These are phyloP conservation scores for Lachancea mirantina DNA, from an alignment of 805 yeast genomes.

Conservation along the genomic window DNA sequence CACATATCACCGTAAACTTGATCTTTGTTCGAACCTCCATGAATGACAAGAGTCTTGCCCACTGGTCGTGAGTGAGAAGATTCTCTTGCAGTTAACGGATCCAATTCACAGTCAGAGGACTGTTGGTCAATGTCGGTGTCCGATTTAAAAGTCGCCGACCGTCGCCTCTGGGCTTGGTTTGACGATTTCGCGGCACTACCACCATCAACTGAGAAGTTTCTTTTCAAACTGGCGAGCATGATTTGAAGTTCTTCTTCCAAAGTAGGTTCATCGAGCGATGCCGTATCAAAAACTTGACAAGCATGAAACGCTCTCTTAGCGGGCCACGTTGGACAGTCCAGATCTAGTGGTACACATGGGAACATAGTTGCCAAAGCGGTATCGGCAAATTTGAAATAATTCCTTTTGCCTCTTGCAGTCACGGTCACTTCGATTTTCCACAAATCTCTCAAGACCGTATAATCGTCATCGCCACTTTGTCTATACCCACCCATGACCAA, in stretches of 20 bases:
- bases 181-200: slow-evolving; percentile 1
- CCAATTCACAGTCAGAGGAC: slow-evolving; percentile 2
- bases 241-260: slow-evolving; percentile 8
- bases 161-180: too few species aligned
- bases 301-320: slow-evolving; percentile 34
- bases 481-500: slow-evolving; percentile 46
- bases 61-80: background rate
- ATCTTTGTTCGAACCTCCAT: slow-evolving; percentile 34
- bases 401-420: slow-evolving; percentile 30
- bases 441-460: slow-evolving; percentile 34
- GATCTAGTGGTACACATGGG: slow-evolving; percentile 11
- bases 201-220: slow-evolving; percentile 18
- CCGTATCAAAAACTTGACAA: slow-evolving; percentile 21
- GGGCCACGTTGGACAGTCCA: slow-evolving; percentile 23
- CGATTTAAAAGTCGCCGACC: slow-evolving; percentile 1
- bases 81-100: background rate
- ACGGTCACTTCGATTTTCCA: slow-evolving; percentile 38
- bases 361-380: slow-evolving; percentile 31
- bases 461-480: slow-evolving; percentile 25
- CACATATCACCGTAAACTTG: slow-evolving; percentile 42
- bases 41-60: slow-evolving; percentile 24
- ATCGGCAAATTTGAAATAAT: slow-evolving; percentile 33
- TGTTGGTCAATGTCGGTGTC: slow-evolving; percentile 2
- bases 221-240: slow-evolving; percentile 18
- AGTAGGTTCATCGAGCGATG: slow-evolving; percentile 9